Evolutionary conservation across 2,329 filamentous ascomycete genomes (phyloP), one percentile per base, ranked within the genome.

Genomic region (Fusarium nodosum): DNA sequence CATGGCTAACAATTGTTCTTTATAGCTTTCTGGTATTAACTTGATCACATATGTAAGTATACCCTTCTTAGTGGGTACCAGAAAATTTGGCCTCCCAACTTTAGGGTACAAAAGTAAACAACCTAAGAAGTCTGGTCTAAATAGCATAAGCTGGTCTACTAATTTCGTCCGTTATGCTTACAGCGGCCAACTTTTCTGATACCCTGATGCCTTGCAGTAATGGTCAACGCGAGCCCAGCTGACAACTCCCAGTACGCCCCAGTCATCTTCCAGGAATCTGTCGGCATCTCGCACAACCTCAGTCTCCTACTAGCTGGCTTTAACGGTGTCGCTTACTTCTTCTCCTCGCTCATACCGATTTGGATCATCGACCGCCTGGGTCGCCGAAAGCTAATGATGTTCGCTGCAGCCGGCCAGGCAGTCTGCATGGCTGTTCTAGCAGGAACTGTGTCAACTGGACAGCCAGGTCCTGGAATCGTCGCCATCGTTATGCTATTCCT

Each of bases 371-470:
- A 80, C 36, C 74, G 75, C 3, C 83, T 84, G 66, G 87, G 87
- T 20, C 82, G 87, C 7, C 80, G 87, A 11, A 88, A 87, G 72
- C 80, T 89, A 75, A 86, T 90, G 83, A 82, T 89, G 74, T 88
- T 80, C 24, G 77, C 78, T 2, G 77, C 74, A 15, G 72, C 64
- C 3, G 79, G 78, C 2, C 79, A 81, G 42, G 74, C 76, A 58
- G 71, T 62, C 5, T 85, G 82, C 61, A 85, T 86, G 82, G 80
- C 80, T 13, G 75, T 84, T 3, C 75, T 85, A 12, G 81, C 82
- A 4, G 81, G 80, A 11, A 83, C 83, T 0, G 79, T 83, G 1
- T 79, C 76, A 12, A 74, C 80, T 42, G 80, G 78, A 11, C 69
- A 76, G n/a, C 75, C 76, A 16, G 64, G 77, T 4, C 77, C 79